Percentiles rank a stretch among this genome's conserved stretches.
Evolutionary conservation across 305 asterid genomes (phyloP).

Genomic region (Fraxinus velutina): DNA sequence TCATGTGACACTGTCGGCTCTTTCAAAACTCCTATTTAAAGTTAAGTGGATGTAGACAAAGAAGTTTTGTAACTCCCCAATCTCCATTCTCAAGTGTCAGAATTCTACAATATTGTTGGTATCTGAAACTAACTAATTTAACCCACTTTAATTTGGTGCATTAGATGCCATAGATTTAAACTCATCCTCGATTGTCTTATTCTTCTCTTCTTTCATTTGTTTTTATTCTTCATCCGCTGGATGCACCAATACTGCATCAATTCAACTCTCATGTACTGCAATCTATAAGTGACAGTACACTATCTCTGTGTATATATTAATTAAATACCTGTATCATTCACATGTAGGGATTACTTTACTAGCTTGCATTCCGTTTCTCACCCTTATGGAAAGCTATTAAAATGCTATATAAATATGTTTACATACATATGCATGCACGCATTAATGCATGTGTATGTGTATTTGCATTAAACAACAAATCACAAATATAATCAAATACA

Average conservation of each 20-base stretch:
- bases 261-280: constrained; percentile 23
- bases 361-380: constrained; percentile 10
- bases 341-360: constrained; percentile 10
- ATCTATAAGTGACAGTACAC: constrained; percentile 7
- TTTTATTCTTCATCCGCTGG: constrained; percentile 22
- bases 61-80: constrained; percentile 13
- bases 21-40: constrained; percentile 11
- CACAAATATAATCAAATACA: neutral
- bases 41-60: constrained; percentile 23
- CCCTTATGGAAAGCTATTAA: neutral
- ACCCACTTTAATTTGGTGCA: constrained; percentile 29
- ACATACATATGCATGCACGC: neutral
- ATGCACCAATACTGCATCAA: constrained; percentile 25
- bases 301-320: constrained; percentile 5
- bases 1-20: constrained; percentile 4
- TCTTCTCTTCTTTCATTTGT: neutral
- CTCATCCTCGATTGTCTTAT: constrained; percentile 16
- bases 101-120: constrained; percentile 16
- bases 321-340: constrained; percentile 12
- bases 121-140: constrained; percentile 29
- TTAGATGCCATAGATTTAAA: constrained; percentile 18
- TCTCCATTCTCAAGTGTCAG: constrained; percentile 20
- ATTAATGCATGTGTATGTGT: constrained; percentile 1
- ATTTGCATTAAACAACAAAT: neutral
- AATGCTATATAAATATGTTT: neutral